Evolutionary conservation across 2,329 filamentous ascomycete species (phyloP).

Genomic region (Dissoconium aciculare): DNA sequence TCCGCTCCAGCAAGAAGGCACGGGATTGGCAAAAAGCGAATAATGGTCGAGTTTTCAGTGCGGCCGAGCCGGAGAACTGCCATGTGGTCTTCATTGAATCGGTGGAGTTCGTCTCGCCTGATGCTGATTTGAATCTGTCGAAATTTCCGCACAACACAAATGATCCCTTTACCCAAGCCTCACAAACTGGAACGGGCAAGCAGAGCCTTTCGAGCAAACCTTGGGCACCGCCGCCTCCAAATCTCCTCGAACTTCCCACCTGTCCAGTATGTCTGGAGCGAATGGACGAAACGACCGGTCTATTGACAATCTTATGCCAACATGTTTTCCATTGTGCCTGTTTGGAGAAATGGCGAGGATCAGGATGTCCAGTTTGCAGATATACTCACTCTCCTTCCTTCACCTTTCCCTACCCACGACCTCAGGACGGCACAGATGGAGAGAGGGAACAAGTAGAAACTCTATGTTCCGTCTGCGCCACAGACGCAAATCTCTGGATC

Average conservation of each 20-base stretch:
- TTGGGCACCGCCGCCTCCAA: slow-evolving; percentile 60
- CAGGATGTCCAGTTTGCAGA: slow-evolving; percentile 84
- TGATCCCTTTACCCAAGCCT: slow-evolving; percentile 43
- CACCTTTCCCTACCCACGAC: slow-evolving; percentile 24
- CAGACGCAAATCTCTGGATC: slow-evolving; percentile 76
- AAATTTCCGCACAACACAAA: slow-evolving; percentile 45
- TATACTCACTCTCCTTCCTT: slow-evolving; percentile 55
- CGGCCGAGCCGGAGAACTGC: slow-evolving; percentile 65
- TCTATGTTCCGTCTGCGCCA: slow-evolving; percentile 69
- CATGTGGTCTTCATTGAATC: slow-evolving; percentile 90
- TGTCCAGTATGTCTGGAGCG: slow-evolving; percentile 93
- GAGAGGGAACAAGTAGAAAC: slow-evolving; percentile 43
- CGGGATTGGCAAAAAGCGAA: slow-evolving; percentile 70
- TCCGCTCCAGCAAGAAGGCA: slow-evolving; percentile 59
- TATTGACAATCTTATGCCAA: slow-evolving; percentile 91
- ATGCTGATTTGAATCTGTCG: slow-evolving; percentile 34
- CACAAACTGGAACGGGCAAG: slow-evolving; percentile 22
- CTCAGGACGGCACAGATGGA: slow-evolving; percentile 15
- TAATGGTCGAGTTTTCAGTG: slow-evolving; percentile 83
- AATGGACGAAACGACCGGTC: slow-evolving; percentile 93
- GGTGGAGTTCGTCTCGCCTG: slow-evolving; percentile 64
- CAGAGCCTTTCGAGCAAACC: slow-evolving; percentile 37
- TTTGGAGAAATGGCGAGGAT: slow-evolving; percentile 88
- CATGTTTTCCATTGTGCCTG: slow-evolving; percentile 97
- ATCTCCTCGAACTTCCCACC: slow-evolving; percentile 79